phyloP scores from a whole-genome alignment of 148 eudicot genomes.

The Cornus florida region DNA sequence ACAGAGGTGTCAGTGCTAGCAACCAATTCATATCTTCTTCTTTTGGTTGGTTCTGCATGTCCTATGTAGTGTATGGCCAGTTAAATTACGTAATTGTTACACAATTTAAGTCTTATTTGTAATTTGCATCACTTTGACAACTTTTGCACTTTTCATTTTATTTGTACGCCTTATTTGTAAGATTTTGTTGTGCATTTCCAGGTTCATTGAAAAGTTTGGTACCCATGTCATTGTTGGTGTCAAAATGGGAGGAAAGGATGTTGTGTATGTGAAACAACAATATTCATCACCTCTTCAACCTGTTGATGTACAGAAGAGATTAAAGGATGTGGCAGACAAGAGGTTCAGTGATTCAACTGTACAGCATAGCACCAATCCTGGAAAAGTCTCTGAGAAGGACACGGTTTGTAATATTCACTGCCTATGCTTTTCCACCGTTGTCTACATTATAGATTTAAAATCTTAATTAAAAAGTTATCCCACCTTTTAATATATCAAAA shows the following conservation, averaged over 20 bases:
- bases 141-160: not conserved
- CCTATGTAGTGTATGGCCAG: too few species aligned
- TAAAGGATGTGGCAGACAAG: slow-evolving; percentile 48
- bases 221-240: slow-evolving; percentile 56
- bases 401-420: slow-evolving; percentile 13
- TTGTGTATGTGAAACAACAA: slow-evolving; percentile 53
- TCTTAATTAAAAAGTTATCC: too few species aligned
- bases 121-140: not conserved
- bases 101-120: not conserved
- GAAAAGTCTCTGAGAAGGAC: slow-evolving; percentile 21
- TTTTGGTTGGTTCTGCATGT: too few species aligned
- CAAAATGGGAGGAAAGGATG: slow-evolving; percentile 60
- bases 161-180: not conserved
- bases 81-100: too few species aligned
- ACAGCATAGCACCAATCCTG: slow-evolving; percentile 3
- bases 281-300: slow-evolving; percentile 44
- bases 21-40: too few species aligned
- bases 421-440: not conserved
- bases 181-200: slow-evolving; percentile 15
- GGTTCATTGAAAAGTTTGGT: slow-evolving; percentile 54
- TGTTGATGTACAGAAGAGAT: slow-evolving; percentile 42
- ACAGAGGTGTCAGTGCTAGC: too few species aligned
- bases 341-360: slow-evolving; percentile 39
- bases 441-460: not conserved
- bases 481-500: too few species aligned